Evolutionary conservation across 495 filamentous ascomycete genomes (phyloP), one percentile per base, ranked within the genome.

Genomic region (Wilcoxina mikolae): DNA sequence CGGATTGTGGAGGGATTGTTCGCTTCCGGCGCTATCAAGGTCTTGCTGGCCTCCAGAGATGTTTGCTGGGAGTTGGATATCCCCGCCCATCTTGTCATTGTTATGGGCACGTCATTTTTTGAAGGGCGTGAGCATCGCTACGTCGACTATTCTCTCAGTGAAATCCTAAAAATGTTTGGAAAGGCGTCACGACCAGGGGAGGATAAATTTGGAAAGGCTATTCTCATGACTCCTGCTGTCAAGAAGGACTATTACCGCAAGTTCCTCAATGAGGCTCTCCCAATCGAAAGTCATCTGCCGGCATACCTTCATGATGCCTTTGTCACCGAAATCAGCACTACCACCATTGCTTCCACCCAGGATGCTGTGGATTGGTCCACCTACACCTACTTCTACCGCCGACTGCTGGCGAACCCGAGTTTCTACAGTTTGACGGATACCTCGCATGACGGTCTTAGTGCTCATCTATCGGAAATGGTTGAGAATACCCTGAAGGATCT

Each of bases 161-260:
- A 99, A 65, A 76, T 99, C n/a, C 72, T 99, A n/a, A 93, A 99
- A 62, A 99, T 99, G 93, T 95, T 95, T 56, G 91, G 91, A 60
- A 93, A 87, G 67, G 87, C 91, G 24, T 80, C 84, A 26, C 83
- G 87, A 51, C 74, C 86, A 4, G 77, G 81, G 7, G 69, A 78
- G 56, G 90, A 95, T 64, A 89, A 89, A 54, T 71, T 79, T 22
- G 83, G 87, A 48, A 85, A 83, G 56, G 93, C 90, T 55, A 85
- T 99, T 15, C 71, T 99, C 27, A 95, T 99, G 89, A 81, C 94
- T 3, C 85, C 90, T 3, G 82, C 83, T 17, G 86, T 90, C 42
- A 95, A 93, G 72, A 80, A 90, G 26, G 88, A 95, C 55, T 99
- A 95, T 68, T 96, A 96, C 76, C 88, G 88, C 71, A 96, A 96